These are phyloP conservation scores for Aspergillus proliferans DNA, from an alignment of 2,329 filamentous ascomycete species.

Conservation along the genomic window DNA sequence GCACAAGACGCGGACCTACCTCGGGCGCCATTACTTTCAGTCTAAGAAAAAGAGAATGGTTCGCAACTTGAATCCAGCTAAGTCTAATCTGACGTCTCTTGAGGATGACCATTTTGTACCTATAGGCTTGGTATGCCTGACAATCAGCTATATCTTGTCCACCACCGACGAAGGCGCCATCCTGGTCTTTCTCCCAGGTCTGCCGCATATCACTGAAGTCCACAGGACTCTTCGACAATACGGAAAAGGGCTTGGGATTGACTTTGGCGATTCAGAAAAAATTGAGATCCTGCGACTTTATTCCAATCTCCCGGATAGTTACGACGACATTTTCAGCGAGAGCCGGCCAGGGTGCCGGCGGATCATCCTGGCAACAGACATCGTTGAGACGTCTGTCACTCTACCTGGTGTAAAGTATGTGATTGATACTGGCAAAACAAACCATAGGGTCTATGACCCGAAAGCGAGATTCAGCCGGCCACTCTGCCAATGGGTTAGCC, in stretches of 20 bases:
- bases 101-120: conserved; percentile 38
- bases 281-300: conserved; percentile 45
- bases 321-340: conserved; percentile 38
- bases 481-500: conserved; percentile 42
- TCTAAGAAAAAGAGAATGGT: not conserved
- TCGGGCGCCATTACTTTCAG: conserved; percentile 4
- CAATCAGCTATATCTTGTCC: conserved; percentile 42
- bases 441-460: conserved; percentile 37
- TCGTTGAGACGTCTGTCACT: conserved; percentile 48
- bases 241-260: conserved; percentile 24
- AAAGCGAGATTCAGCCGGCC: conserved; percentile 33
- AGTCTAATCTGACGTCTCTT: not conserved
- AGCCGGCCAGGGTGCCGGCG: conserved; percentile 39
- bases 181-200: conserved; percentile 45
- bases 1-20: conserved; percentile 4
- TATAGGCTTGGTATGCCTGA: conserved; percentile 37
- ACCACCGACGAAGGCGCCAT: conserved; percentile 41
- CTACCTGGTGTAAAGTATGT: conserved; percentile 48
- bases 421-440: conserved; percentile 43
- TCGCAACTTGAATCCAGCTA: not conserved
- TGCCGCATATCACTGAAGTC: conserved; percentile 33
- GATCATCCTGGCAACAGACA: conserved; percentile 47
- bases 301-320: conserved; percentile 40
- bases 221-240: conserved; percentile 23
- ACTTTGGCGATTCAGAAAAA: conserved; percentile 35